phyloP scores from a whole-genome alignment of 23 red algal genomes.

The Agarophyton chilense region DNA sequence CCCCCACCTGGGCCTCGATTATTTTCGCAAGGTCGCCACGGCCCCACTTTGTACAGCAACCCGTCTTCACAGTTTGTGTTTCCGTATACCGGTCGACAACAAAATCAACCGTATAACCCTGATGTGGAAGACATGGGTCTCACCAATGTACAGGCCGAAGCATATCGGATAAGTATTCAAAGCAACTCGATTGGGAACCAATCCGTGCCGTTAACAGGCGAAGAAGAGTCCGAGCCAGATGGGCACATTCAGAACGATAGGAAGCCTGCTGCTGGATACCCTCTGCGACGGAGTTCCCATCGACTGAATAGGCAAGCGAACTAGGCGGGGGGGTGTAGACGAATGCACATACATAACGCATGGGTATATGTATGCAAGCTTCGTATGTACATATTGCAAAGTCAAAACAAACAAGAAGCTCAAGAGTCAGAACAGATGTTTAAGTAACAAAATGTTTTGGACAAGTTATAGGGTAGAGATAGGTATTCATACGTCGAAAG shows the following conservation, averaged over 20 bases:
- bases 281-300: conserved; percentile 5
- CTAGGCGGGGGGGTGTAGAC: not conserved
- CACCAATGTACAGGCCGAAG: conserved; percentile 19
- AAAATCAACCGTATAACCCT: conserved; percentile 15
- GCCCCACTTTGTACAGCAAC: conserved; percentile 6
- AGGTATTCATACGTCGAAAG: conserved; percentile 15
- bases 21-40: conserved; percentile 40
- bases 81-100: conserved; percentile 18
- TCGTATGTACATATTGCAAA: conserved; percentile 8
- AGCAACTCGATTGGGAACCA: conserved; percentile 7
- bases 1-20: conserved; percentile 25
- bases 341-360: not conserved
- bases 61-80: conserved; percentile 30
- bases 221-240: not conserved
- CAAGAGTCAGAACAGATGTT: conserved; percentile 30
- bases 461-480: conserved; percentile 32
- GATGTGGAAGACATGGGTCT: conserved; percentile 21
- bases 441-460: conserved; percentile 38
- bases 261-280: not conserved
- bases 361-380: not conserved
- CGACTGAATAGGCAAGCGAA: conserved; percentile 10
- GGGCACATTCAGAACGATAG: conserved; percentile 4
- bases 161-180: conserved; percentile 33
- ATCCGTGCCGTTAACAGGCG: not conserved
- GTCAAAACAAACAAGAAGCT: conserved; percentile 15